Base-by-base conservation (phyloP, 2,329 filamentous ascomycete species). In the Dryadomyces quercivorus region DNA sequence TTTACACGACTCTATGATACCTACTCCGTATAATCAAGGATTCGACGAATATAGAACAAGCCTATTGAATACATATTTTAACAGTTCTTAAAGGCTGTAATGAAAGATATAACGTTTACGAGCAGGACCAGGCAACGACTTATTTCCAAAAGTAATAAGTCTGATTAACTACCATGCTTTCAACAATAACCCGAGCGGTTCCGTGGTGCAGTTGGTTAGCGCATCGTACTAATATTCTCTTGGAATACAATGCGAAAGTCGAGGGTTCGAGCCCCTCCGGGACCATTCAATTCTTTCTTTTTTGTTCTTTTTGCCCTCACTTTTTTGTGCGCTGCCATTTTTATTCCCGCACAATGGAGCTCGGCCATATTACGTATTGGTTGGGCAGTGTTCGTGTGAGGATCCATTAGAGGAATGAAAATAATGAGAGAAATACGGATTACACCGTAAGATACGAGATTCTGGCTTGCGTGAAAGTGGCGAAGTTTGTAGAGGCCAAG, bases 131-230 rank as follows among this genome's bases (percentile, higher is more conserved):
- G 12, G 12, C 36, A 40, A 40, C 12, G 36, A 8, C 36, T 7
- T 40, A 31, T 40, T 8, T 15, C 10, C 9, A 16, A 44, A 20
- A 2, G 3, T 44, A n/a, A 51, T 51, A 51, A 20, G 12, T 22
- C 13, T 20, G 12, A 9, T n/a, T n/a, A 21, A 0, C 21, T 9
- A 1, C 40, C 3, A 20, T 10, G 1, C 4, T 44, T n/a, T 16
- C 26, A 45, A 16, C n/a, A 43, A 36, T 18, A 20, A 20, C 26
- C 43, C 12, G 45, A 57, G 21, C 49, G 58, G 58, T 59, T 59
- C 58, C 58, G 58, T 59, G 58, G 58, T 59, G 58, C 58, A 59
- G 58, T 59, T 59, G 58, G 58, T 59, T 59, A 59, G 58, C 58
- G 58, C 58, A 59, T 59, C 58, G 58, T 59, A 59, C 58, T 59